Percentiles rank a stretch among this genome's conserved stretches.
Evolutionary conservation across 1,139 yeast genomes (phyloP).

Genomic region (Saccharomyces hybrid): DNA sequence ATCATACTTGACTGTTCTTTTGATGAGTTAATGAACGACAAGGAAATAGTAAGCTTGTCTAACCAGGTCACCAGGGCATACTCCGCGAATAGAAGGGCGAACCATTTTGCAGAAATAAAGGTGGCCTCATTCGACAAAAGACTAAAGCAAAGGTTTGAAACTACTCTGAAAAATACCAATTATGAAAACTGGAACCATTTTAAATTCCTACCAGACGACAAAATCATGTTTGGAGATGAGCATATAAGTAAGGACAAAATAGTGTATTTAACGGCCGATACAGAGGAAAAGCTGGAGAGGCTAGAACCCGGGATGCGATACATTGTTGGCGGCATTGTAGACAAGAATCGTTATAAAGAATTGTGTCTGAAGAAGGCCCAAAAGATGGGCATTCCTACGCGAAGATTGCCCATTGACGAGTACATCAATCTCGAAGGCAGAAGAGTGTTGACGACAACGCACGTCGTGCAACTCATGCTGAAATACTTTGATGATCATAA

Average conservation of each 20-base stretch:
- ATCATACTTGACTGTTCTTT: conserved; percentile 81
- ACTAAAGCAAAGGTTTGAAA: conserved; percentile 61
- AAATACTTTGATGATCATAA: conserved; percentile 71
- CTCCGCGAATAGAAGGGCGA: conserved; percentile 62
- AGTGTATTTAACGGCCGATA: conserved; percentile 81
- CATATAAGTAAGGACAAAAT: conserved; percentile 32
- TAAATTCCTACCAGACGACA: conserved; percentile 36
- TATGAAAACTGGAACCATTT: conserved; percentile 64
- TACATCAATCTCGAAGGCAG: conserved; percentile 78
- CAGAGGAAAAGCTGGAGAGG: conserved; percentile 55
- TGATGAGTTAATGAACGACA: conserved; percentile 79
- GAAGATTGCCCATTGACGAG: conserved; percentile 80
- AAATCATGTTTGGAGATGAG: conserved; percentile 8
- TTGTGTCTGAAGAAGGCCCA: conserved; percentile 80
- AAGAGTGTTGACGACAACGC: conserved; percentile 86
- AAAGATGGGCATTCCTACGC: conserved; percentile 61
- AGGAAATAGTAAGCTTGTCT: conserved; percentile 69
- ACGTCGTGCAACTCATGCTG: conserved; percentile 79
- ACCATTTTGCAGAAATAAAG: conserved; percentile 50
- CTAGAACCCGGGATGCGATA: conserved; percentile 68
- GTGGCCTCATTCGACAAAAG: conserved; percentile 63
- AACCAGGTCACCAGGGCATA: conserved; percentile 79
- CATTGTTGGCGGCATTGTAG: conserved; percentile 92
- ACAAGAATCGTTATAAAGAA: conserved; percentile 82
- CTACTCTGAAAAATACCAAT: conserved; percentile 45